Evolutionary conservation across 1,284 basidiomycete species (phyloP), one percentile per base, ranked within the genome.

Genomic region (Wolfiporia cocos): DNA sequence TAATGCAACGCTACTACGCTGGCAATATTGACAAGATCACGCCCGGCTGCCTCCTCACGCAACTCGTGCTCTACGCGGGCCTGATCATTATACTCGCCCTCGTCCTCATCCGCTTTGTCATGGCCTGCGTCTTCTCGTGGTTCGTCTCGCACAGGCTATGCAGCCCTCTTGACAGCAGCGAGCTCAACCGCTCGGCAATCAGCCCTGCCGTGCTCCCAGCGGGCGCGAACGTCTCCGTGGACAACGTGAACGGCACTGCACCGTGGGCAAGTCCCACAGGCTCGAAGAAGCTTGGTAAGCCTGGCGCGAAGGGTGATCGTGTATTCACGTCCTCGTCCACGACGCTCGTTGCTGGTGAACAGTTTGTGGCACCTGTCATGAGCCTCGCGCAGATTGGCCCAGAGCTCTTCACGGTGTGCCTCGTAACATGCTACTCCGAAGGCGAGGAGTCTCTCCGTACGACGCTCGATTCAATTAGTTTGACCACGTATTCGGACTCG

Each of bases 401-500:
- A 5, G 95, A 99, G 59, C 77, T 98, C 15, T 99, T 95, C 61
- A 86, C 91, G 2, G 82, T 98, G 30, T 97, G 94, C 62, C 74
- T 99, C 34, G 89, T 99, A 12, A 99, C 96, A 1, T 97, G 94
- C 59, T 99, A 99, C 61, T 97, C 93, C 0, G 96, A 99, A 66
- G 93, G 92, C 42, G 87, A 92, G 62, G 92, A 93, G 31, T 92
- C 91, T 1, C 74, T 99, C 52, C 75, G 89, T 37, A 88, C 85
- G 2, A 99, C 96, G 0, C 75, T 98, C 44, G 93, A 98, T 61
- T 90, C 92, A 5, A 92, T 99, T 44, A 90, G 92, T 0, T 68
- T 68, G 32, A 97, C 94, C 1, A 85, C 79, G 3, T 99, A 98
- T 64, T 90, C 92, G 6, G 94, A 98, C 64, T 71, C 78, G 29